Evolutionary conservation across 345 rosid species (phyloP).

Genomic region (Garcia nutans): DNA sequence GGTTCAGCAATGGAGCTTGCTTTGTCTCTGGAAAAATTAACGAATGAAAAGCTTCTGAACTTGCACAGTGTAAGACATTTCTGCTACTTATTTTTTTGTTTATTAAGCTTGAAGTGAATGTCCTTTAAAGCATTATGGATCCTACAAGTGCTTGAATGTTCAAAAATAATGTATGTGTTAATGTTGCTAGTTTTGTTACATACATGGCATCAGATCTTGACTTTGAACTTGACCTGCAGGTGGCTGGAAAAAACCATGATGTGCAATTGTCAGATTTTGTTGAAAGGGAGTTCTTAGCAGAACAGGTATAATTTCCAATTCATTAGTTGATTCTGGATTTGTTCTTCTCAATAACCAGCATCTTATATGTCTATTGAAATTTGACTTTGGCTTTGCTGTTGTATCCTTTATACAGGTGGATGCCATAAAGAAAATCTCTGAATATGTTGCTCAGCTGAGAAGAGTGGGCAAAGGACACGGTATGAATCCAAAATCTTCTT

Average conservation of each 20-base stretch:
- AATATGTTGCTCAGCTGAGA: slow-evolving; percentile 38
- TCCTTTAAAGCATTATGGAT: neutral
- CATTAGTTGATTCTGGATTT: neutral
- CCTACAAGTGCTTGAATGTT: neutral
- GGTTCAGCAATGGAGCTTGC: slow-evolving; percentile 36
- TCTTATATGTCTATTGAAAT: neutral
- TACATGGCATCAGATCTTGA: neutral
- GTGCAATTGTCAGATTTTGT: slow-evolving; percentile 29
- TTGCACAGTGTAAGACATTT: slow-evolving; percentile 24
- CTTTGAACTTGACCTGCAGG: slow-evolving; percentile 11
- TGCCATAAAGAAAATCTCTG: slow-evolving; percentile 32
- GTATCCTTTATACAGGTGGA: slow-evolving; percentile 18
- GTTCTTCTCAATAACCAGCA: neutral
- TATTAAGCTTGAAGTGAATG: neutral
- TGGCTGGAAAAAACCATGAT: slow-evolving; percentile 23
- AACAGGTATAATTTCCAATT: slow-evolving; percentile 26
- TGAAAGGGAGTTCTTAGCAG: slow-evolving; percentile 26
- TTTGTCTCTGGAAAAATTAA: slow-evolving; percentile 31
- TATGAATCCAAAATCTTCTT: slow-evolving; percentile 4
- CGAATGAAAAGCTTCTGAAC: slow-evolving; percentile 31
- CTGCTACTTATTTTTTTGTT: neutral
- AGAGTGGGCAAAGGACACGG: slow-evolving; percentile 33
- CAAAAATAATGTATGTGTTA: neutral
- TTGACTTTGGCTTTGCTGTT: neutral
- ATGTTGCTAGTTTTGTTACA: neutral